Evolutionary conservation across 1,139 yeast genomes (phyloP), one percentile per base, ranked within the genome.

Genomic region (Magnusiomyces tetraspermus): DNA sequence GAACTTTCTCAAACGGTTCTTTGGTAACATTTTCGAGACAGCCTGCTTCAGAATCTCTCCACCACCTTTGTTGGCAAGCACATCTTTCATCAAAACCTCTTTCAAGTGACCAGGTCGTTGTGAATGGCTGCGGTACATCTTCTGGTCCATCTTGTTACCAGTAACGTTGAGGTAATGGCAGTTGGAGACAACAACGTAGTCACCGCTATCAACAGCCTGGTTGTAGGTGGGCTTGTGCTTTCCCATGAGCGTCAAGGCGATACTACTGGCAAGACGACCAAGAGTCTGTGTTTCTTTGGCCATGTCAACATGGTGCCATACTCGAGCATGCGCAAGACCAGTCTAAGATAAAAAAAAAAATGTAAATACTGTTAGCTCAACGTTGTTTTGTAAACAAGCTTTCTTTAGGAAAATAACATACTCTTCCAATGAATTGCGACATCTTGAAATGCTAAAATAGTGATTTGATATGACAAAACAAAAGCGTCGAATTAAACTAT

Each of bases 251-350:
- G 95, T 83, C 38, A 81, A 74, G 37, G 98, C 97, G 55, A 92
- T 88, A 56, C 83, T 77, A 1, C 95, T 76, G 1, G 99, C 98
- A 55, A 94, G 71, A 64, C 98, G 83, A 67, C 99, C 99, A 51
- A 94, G 72, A 0, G 97, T 83, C 64, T 98, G 79, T 44, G 75
- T 71, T 55, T 92, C 98, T 48, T 80, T 77, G 19, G 96, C 88
- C 50, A 88, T 79, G 66, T 92, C 97, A 38, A 94, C 86, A 66
- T 90, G 96, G 66, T 90, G 97, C 99, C 99, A 92, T 47, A 85
- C 77, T 60, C 96, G 77, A 47, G 96, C 85, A 61, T 86, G 81
- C 4, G 95, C 88, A 31, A 83, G 74, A 10, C 82, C 85, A 5
- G 89, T 77, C 69, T 75, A 24, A 33, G 41, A 31, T 23, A 15